A percentile compares a stretch with the other conserved stretches of the same genome.
These are phyloP conservation scores for Trypethelium eluteriae DNA, from an alignment of 495 filamentous ascomycete genomes.

Conservation along the genomic window DNA sequence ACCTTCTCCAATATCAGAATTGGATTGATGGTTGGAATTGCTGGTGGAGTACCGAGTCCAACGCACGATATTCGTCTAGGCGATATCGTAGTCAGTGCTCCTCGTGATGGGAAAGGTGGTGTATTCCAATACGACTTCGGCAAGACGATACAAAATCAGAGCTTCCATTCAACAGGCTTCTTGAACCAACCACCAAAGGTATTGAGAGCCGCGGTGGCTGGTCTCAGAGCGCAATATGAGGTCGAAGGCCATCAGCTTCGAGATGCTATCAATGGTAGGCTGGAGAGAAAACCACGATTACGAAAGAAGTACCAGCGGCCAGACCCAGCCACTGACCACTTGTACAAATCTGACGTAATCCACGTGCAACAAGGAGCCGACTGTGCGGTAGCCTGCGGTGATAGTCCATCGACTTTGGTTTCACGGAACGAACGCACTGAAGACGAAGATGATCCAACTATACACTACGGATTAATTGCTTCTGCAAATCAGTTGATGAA, in stretches of 20 bases:
- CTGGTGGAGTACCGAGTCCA: conserved; percentile 10
- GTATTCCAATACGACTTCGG: conserved; percentile 22
- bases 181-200: conserved; percentile 12
- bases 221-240: conserved; percentile 11
- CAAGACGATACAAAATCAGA: conserved; percentile 15
- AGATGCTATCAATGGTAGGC: neutral
- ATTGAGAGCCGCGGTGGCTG: conserved; percentile 11
- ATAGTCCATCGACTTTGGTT: no score
- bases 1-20: conserved; percentile 33
- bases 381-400: no score
- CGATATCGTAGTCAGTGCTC: conserved; percentile 17
- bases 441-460: neutral
- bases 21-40: conserved; percentile 15
- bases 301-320: conserved; percentile 6
- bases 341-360: conserved; percentile 16
- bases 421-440: neutral
- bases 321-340: conserved; percentile 9
- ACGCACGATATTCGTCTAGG: conserved; percentile 13
- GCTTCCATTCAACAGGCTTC: conserved; percentile 5
- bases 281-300: conserved; percentile 5
- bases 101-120: conserved; percentile 12
- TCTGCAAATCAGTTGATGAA: conserved; percentile 33
- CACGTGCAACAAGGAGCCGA: conserved; percentile 24
- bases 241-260: neutral
- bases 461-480: conserved; percentile 36